These are phyloP conservation scores for Fusarium pilosicola DNA, from an alignment of 2,329 filamentous ascomycete species.

Conservation along the genomic window DNA sequence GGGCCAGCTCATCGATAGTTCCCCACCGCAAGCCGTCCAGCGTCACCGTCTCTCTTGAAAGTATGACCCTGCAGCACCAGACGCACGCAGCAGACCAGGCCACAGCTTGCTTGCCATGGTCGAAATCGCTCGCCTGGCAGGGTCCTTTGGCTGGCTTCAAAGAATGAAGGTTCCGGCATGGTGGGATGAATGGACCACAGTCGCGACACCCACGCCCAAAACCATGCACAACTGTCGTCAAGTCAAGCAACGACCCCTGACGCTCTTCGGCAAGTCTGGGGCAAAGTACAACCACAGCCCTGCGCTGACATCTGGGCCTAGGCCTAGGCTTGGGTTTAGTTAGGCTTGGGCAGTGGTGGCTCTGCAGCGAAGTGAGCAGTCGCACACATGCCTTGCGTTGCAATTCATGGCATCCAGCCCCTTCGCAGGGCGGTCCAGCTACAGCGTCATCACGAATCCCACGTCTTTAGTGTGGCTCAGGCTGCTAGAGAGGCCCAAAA, in stretches of 20 bases:
- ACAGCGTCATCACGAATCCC: conserved; percentile 32
- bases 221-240: conserved; percentile 31
- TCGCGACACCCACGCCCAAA: conserved; percentile 23
- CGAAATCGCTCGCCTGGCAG: conserved; percentile 26
- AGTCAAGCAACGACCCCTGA: conserved; percentile 37
- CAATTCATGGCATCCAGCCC: conserved; percentile 34
- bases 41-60: conserved; percentile 44
- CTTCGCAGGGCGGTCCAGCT: conserved; percentile 31
- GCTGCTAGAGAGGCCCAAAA: conserved; percentile 33
- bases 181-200: conserved; percentile 33
- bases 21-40: conserved; percentile 42
- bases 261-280: conserved; percentile 37
- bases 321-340: conserved; percentile 16
- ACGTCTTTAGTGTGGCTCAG: conserved; percentile 38
- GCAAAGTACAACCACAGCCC: conserved; percentile 41
- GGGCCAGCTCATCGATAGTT: conserved; percentile 45
- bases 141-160: conserved; percentile 28
- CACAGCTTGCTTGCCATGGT: conserved; percentile 17
- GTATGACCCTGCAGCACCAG: conserved; percentile 41
- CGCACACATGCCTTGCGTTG: conserved; percentile 19
- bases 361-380: conserved; percentile 39
- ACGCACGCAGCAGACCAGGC: conserved; percentile 12
- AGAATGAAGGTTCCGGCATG: conserved; percentile 18
- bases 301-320: conserved; percentile 37
- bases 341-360: conserved; percentile 34